A percentile compares a stretch with the other conserved stretches of the same genome.
Evolutionary conservation across 441 rosid species (phyloP).

Genomic region (Hura crepitans): DNA sequence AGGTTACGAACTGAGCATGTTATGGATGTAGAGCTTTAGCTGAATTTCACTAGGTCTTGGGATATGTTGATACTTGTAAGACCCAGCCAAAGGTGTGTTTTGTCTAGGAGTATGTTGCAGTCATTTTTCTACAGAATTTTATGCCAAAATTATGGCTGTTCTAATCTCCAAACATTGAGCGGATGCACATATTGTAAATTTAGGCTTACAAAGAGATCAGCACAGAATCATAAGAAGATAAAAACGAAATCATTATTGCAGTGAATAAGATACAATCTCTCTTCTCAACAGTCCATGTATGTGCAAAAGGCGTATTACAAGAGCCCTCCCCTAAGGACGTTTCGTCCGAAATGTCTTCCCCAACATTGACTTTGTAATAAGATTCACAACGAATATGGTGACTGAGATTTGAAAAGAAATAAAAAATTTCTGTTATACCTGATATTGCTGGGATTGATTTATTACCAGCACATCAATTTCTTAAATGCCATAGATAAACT

Average conservation of each 20-base stretch:
- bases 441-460: constrained; percentile 20
- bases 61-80: no score
- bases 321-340: background rate
- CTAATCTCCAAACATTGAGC: no score
- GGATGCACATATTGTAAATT: no score
- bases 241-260: background rate
- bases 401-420: background rate
- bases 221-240: no score
- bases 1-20: no score
- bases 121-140: no score
- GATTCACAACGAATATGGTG: background rate
- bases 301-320: constrained; percentile 14
- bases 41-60: no score
- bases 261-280: background rate
- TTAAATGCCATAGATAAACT: constrained; percentile 61
- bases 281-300: background rate
- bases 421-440: constrained; percentile 11
- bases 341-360: constrained; percentile 4
- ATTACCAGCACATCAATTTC: background rate
- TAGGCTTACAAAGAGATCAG: no score
- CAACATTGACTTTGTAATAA: background rate
- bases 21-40: no score
- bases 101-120: no score
- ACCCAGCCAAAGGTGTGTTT: no score
- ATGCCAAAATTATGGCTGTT: no score